Evolutionary conservation across 495 filamentous ascomycete species (phyloP).

Genomic region (Diplogelasinospora grovesii): DNA sequence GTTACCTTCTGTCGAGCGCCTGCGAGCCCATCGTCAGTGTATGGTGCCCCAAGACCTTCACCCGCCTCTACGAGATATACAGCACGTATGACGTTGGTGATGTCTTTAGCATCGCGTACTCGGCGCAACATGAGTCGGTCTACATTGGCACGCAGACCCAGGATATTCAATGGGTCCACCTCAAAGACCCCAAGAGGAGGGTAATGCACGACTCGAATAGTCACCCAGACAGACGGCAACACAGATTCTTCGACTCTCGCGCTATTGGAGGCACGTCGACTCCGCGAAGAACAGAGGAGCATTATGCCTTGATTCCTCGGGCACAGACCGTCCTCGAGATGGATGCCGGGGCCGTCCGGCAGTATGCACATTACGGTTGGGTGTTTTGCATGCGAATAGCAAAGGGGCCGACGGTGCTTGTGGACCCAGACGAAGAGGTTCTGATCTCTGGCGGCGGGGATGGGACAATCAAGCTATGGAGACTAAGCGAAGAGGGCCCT

Average conservation of each 20-base stretch:
- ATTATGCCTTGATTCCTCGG: constrained; percentile 44
- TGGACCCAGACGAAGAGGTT: constrained; percentile 64
- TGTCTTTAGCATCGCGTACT: constrained; percentile 88
- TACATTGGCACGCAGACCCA: constrained; percentile 95
- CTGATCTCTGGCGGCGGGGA: constrained; percentile 90
- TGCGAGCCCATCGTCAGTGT: constrained; percentile 92
- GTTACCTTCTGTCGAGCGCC: constrained; percentile 83
- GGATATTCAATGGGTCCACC: constrained; percentile 65
- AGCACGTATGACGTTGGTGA: constrained; percentile 93
- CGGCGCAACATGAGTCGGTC: constrained; percentile 64
- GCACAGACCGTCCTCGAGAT: constrained; percentile 66
- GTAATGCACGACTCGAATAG: constrained; percentile 55
- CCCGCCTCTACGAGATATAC: constrained; percentile 76
- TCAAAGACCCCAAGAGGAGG: constrained; percentile 41
- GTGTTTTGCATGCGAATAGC: constrained; percentile 90
- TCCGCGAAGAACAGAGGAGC: constrained; percentile 52
- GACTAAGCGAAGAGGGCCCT: constrained; percentile 41
- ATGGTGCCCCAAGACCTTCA: constrained; percentile 42
- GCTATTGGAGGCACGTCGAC: constrained; percentile 75
- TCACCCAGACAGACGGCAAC: constrained; percentile 74
- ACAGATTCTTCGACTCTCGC: constrained; percentile 90
- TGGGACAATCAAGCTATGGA: constrained; percentile 88
- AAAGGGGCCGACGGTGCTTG: constrained; percentile 51
- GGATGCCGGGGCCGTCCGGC: constrained; percentile 68
- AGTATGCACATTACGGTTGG: constrained; percentile 93